Conservation (phyloP, 2,329 filamentous ascomycete species). For the Fusarium sarcochroum region DNA sequence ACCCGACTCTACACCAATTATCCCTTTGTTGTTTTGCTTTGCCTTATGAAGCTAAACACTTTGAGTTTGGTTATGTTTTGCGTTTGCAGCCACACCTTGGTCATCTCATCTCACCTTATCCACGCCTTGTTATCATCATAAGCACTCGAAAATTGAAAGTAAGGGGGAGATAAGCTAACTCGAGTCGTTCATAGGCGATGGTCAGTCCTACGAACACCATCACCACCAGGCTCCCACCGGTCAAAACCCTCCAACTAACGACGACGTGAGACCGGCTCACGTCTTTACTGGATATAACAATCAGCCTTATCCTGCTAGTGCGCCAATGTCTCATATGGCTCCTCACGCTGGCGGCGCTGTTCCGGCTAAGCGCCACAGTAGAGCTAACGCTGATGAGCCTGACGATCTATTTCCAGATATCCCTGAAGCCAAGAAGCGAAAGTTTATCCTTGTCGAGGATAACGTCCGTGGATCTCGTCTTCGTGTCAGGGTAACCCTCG, state of each 20-base stretch:
- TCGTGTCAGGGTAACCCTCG: constrained; percentile 91
- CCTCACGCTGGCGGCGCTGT: constrained; percentile 56
- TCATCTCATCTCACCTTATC: constrained; percentile 12
- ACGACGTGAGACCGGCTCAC: constrained; percentile 80
- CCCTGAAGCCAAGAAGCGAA: constrained; percentile 90
- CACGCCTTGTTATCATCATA: constrained; percentile 19
- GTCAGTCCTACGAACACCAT: constrained; percentile 75
- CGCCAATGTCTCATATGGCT: constrained; percentile 75
- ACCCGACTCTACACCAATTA: constrained; percentile 14
- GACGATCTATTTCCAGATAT: constrained; percentile 87
- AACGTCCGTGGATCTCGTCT: constrained; percentile 84
- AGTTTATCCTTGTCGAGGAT: constrained; percentile 97
- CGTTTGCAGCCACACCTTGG: constrained; percentile 19
- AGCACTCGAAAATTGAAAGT: constrained; percentile 26
- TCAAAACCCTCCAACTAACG: constrained; percentile 61
- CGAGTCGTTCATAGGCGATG: constrained; percentile 65
- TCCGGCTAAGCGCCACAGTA: constrained; percentile 54
- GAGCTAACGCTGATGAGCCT: constrained; percentile 69
- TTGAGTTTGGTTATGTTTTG: constrained; percentile 34
- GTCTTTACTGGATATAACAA: constrained; percentile 79
- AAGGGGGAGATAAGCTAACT: constrained; percentile 48
- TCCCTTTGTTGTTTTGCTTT: constrained; percentile 42
- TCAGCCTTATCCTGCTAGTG: constrained; percentile 69
- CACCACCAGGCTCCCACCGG: constrained; percentile 74
- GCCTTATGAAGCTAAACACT: constrained; percentile 28